Evolutionary conservation across 176 grass and related monocot species (phyloP).

Genomic region (Ensete ventricosum): DNA sequence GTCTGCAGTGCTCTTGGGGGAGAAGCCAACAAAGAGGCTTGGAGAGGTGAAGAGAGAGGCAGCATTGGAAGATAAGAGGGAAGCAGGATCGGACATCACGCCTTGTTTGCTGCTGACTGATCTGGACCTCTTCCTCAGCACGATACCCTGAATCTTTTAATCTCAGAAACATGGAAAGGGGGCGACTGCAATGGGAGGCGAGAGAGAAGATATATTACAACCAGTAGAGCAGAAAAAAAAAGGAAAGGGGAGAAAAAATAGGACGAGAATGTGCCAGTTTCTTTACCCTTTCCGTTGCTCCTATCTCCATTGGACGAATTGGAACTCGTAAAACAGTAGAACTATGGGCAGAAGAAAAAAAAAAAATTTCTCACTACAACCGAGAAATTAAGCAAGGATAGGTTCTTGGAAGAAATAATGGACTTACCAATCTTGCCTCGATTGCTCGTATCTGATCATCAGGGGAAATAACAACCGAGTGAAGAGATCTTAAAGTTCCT

Average conservation of each 20-base stretch:
- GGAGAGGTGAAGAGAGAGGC: constrained; percentile 19
- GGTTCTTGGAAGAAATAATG: too few species aligned
- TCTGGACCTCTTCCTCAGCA: constrained; percentile 40
- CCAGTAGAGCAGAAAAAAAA: too few species aligned
- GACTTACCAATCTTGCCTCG: too few species aligned
- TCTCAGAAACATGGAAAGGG: constrained; percentile 31
- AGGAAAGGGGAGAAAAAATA: background rate
- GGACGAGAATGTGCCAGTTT: too few species aligned
- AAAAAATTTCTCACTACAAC: too few species aligned
- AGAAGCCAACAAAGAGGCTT: constrained; percentile 24
- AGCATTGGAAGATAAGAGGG: constrained; percentile 6
- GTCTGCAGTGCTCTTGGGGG: constrained; percentile 15
- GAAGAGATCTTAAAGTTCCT: background rate
- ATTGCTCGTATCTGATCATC: background rate
- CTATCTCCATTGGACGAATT: too few species aligned
- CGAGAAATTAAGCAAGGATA: too few species aligned
- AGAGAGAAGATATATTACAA: background rate
- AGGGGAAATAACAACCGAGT: background rate
- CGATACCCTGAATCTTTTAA: constrained; percentile 28
- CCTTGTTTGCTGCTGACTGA: constrained; percentile 29
- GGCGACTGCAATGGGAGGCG: constrained; percentile 9
- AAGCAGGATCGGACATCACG: constrained; percentile 12
- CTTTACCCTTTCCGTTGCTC: too few species aligned
- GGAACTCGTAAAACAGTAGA: too few species aligned
- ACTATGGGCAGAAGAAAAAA: too few species aligned